Evolutionary conservation across 2,329 filamentous ascomycete species (phyloP).

Genomic region (Westerdykella aurantiaca): DNA sequence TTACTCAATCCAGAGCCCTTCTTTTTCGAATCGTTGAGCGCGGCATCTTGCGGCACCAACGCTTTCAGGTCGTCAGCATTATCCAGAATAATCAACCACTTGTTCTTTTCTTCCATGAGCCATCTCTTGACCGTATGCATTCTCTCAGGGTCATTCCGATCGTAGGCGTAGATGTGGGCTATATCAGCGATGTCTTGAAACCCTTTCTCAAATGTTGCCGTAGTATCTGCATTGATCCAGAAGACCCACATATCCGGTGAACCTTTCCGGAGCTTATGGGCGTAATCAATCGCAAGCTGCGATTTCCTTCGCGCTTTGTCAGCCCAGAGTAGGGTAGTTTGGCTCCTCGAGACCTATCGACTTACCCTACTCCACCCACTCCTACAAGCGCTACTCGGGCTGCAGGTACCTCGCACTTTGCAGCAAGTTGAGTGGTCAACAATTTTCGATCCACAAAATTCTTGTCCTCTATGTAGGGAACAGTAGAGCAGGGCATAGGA

Average conservation of each 20-base stretch:
- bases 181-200: constrained; percentile 24
- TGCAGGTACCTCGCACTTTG: constrained; percentile 1
- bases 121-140: constrained; percentile 17
- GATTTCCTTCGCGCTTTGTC: constrained; percentile 8
- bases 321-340: constrained; percentile 1
- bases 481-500: constrained; percentile 2
- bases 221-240: constrained; percentile 24
- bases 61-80: constrained; percentile 21
- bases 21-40: not conserved
- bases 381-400: constrained; percentile 5
- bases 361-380: constrained; percentile 9
- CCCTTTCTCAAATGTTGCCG: constrained; percentile 17
- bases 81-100: constrained; percentile 31
- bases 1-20: not conserved
- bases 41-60: constrained; percentile 1
- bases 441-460: constrained; percentile 7
- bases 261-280: constrained; percentile 13
- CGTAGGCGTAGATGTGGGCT: constrained; percentile 9
- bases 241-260: constrained; percentile 22
- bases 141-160: not conserved
- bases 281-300: constrained; percentile 20
- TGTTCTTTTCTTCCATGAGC: constrained; percentile 19
- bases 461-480: constrained; percentile 5
- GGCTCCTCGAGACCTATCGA: not conserved
- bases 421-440: not conserved